Conservation (phyloP, 805 yeast genomes). For the Metschnikowia shivogae region DNA sequence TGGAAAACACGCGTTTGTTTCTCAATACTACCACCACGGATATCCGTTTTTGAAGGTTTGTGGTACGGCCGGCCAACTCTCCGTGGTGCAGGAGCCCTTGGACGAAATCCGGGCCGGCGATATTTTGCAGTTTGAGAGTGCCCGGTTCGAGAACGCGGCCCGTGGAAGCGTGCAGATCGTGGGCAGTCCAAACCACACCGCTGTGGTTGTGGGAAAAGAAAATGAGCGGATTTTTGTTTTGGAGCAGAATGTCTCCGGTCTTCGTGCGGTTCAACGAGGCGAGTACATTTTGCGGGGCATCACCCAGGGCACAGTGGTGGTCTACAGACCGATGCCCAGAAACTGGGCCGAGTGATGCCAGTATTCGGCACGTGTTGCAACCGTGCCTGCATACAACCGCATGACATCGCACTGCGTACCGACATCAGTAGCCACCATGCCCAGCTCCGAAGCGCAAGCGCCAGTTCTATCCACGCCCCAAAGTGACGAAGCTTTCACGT, state of each 20-base stretch:
- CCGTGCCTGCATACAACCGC: not conserved
- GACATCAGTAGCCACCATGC: constrained; percentile 6
- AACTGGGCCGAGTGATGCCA: constrained; percentile 33
- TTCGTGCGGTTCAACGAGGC: constrained; percentile 37
- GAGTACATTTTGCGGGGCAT: constrained; percentile 35
- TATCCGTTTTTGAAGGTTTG: constrained; percentile 31
- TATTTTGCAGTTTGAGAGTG: constrained; percentile 45
- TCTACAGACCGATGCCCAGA: constrained; percentile 46
- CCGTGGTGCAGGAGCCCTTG: constrained; percentile 11
- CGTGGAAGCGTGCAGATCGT: constrained; percentile 32
- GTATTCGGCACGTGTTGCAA: not conserved
- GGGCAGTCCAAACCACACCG: constrained; percentile 55
- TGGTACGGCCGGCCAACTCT: constrained; percentile 20
- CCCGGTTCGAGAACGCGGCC: constrained; percentile 36
- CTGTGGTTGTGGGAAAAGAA: constrained; percentile 28
- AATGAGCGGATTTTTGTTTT: constrained; percentile 32
- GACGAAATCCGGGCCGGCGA: constrained; percentile 54
- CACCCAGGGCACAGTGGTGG: constrained; percentile 39
- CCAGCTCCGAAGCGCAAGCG: constrained; percentile 33
- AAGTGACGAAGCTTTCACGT: constrained; percentile 52
- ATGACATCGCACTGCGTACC: not conserved
- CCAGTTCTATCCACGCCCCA: constrained; percentile 76
- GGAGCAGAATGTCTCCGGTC: constrained; percentile 50
- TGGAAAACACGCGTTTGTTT: constrained; percentile 55
- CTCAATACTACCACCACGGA: constrained; percentile 47